phyloP scores from a whole-genome alignment of 306 rosid species.

The Vigna trinervia region DNA sequence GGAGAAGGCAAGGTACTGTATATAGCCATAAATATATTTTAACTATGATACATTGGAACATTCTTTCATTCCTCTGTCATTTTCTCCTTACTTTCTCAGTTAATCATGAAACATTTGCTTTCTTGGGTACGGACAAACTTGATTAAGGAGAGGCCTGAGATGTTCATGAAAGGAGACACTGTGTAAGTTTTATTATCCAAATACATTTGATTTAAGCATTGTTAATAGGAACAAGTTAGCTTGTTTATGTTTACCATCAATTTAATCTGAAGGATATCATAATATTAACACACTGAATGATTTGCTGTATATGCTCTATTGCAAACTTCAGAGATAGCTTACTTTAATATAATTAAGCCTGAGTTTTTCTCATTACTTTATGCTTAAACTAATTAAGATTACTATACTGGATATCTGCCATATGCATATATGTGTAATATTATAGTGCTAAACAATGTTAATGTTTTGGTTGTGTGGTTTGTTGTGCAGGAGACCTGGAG shows the following conservation, averaged over 20 bases:
- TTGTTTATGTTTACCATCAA: neutral
- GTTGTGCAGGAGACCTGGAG: conserved; percentile 91
- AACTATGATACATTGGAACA: neutral
- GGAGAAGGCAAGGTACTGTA: conserved; percentile 64
- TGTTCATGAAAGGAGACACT: conserved; percentile 96
- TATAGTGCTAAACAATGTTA: conserved; percentile 13
- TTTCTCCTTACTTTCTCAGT: conserved; percentile 55
- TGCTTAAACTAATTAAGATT: conserved; percentile 36
- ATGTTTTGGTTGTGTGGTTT: conserved; percentile 25
- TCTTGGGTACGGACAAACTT: conserved; percentile 80
- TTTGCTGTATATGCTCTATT: conserved; percentile 10
- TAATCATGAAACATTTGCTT: conserved; percentile 84
- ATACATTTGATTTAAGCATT: conserved; percentile 21
- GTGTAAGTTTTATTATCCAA: conserved; percentile 66
- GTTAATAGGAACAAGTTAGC: neutral
- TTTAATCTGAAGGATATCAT: neutral
- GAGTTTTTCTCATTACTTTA: neutral
- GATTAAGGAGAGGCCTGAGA: conserved; percentile 98
- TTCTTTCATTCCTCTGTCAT: conserved; percentile 12
- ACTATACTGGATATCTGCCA: neutral
- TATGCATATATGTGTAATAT: conserved; percentile 12
- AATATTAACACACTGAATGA: neutral
- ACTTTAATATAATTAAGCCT: conserved; percentile 11
- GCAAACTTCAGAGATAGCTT: conserved; percentile 11
- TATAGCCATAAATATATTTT: neutral